Evolutionary conservation across 1,284 basidiomycete genomes (phyloP).

Genomic region (Cryptococcus deneoformans): DNA sequence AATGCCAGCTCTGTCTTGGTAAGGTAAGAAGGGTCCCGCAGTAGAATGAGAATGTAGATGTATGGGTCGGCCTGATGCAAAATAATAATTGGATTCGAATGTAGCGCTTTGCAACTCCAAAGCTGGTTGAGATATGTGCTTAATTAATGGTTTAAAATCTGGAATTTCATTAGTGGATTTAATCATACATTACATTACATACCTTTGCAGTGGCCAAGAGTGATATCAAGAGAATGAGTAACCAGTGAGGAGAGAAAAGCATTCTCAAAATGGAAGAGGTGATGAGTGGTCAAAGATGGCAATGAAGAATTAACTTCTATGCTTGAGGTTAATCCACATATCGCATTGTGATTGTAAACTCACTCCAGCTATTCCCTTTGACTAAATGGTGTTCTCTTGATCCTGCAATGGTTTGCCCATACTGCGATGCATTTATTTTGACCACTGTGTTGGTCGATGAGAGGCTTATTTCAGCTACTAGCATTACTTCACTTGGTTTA

Average conservation of each 20-base stretch:
- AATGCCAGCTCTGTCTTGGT: constrained; percentile 14
- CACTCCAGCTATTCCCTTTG: constrained; percentile 4
- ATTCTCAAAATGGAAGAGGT: not conserved
- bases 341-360: not conserved
- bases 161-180: not conserved
- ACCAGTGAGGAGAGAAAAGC: constrained; percentile 6
- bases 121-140: constrained; percentile 52
- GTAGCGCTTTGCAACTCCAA: constrained; percentile 62
- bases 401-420: not conserved
- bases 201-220: constrained; percentile 12
- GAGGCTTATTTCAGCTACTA: constrained; percentile 14
- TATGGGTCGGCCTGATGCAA: constrained; percentile 50
- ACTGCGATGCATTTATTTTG: not conserved
- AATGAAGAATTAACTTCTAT: too few species aligned
- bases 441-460: not conserved
- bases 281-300: too few species aligned
- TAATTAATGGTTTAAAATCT: constrained; percentile 16
- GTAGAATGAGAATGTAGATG: constrained; percentile 68
- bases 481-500: constrained; percentile 20
- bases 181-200: not conserved
- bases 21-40: constrained; percentile 60
- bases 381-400: not conserved
- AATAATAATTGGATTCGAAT: constrained; percentile 69
- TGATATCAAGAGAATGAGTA: constrained; percentile 8
- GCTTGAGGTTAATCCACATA: too few species aligned